Evolutionary conservation across 2,329 filamentous ascomycete species (phyloP).

Genomic region (Penicillium occitanis): DNA sequence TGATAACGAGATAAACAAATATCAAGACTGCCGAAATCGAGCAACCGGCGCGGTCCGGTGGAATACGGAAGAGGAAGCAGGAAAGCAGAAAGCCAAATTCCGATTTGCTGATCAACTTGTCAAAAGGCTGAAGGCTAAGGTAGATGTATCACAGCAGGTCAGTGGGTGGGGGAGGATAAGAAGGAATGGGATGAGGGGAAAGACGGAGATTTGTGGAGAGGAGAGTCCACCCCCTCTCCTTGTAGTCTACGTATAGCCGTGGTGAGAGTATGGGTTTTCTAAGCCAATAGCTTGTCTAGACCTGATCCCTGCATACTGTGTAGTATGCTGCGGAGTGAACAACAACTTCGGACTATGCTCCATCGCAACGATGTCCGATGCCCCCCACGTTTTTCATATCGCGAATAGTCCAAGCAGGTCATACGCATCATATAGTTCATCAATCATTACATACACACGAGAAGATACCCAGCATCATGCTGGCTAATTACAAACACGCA

Average conservation of each 20-base stretch:
- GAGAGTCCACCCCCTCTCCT: background rate
- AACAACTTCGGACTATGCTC: background rate
- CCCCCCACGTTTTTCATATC: constrained; percentile 1
- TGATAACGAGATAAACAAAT: no score
- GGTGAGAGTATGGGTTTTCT: no score
- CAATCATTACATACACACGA: background rate
- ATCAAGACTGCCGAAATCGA: no score
- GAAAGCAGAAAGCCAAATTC: no score
- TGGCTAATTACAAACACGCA: constrained; percentile 23
- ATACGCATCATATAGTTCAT: background rate
- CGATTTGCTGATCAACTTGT: background rate
- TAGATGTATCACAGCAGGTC: background rate
- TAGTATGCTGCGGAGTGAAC: background rate
- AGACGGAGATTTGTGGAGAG: background rate
- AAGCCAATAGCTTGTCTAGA: background rate
- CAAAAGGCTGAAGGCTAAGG: background rate
- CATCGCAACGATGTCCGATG: constrained; percentile 8
- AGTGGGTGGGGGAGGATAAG: background rate
- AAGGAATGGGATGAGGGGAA: background rate
- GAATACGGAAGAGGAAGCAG: no score
- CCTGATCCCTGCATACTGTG: background rate
- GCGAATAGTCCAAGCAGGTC: background rate
- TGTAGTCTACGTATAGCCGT: no score
- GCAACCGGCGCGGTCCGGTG: no score
- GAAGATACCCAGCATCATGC: background rate